phyloP scores from a whole-genome alignment of 371 early-diverging fungal species.

The Phascolomyces articulosus region DNA sequence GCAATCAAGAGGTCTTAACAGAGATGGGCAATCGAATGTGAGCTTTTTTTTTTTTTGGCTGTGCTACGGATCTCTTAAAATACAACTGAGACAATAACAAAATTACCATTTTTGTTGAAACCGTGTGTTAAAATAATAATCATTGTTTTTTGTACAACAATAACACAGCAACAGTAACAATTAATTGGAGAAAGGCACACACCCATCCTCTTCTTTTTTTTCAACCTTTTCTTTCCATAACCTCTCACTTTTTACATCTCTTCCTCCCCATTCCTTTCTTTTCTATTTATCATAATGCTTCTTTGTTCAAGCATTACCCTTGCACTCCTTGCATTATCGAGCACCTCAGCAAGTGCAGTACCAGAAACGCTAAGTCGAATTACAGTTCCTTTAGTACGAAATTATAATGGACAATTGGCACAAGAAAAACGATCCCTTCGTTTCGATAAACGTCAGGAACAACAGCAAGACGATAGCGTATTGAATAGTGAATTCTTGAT shows the following conservation, averaged over 20 bases:
- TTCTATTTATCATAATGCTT: neutral
- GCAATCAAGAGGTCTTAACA: constrained; percentile 1
- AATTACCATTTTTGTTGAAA: neutral
- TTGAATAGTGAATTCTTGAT: too few species aligned
- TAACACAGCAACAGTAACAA: too few species aligned
- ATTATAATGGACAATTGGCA: neutral
- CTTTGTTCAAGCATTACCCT: neutral
- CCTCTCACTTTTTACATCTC: too few species aligned
- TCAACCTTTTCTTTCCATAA: too few species aligned
- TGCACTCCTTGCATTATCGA: neutral
- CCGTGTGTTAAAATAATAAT: neutral
- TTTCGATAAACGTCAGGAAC: neutral
- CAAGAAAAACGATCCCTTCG: neutral
- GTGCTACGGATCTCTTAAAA: neutral
- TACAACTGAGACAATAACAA: neutral
- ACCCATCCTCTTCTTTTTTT: too few species aligned
- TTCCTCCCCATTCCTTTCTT: neutral
- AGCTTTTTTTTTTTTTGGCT: neutral
- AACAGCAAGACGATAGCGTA: too few species aligned
- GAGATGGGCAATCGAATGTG: neutral
- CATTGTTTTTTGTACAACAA: too few species aligned
- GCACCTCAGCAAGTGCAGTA: too few species aligned
- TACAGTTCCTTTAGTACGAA: neutral
- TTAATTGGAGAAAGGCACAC: too few species aligned
- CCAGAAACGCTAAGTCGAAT: neutral